Evolutionary conservation across 768 basidiomycete species (phyloP), one percentile per base, ranked within the genome.

Genomic region (Amanita exitialis): DNA sequence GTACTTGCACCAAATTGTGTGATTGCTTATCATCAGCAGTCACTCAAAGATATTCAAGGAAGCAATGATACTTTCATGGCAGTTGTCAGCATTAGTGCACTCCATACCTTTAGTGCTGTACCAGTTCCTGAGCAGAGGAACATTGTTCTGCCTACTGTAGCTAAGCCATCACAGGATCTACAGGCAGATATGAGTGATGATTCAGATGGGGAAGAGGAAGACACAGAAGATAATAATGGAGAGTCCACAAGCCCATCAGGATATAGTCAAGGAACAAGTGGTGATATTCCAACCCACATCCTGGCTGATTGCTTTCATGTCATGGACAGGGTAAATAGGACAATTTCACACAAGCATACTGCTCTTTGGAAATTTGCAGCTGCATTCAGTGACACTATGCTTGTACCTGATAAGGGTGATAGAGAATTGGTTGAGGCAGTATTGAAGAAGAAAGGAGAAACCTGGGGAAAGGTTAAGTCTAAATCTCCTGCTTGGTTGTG

Each of bases 351-450:
- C 41, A 51, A 55, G 23, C 58, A 59, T 44, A 9, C 50, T 20
- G 46, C 55, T 16, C 47, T 23, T 37, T 7, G 43, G 2, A 30
- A 48, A 41, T 59, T 59, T 54, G 48, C 56, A 44, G 27, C n/a
- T 27, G 57, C 57, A 25, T 52, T 57, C 43, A 49, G 54, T 44
- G 58, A 59, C 16, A 56, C 58, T 12, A 43, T 59, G 37, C 46
- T 59, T n/a, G 34, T 59, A 32, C 49, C 57, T 27, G 58, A 59
- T 47, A 23, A 52, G 16, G 49, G 37, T 16, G 58, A 59, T 42
- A 58, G 56, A 46, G 25, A 34, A 8, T 18, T 28, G 12, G 42
- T 56, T 6, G 49, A 41, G 34, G 52, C 53, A 39, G 34, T 45
- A 20, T 41, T 50, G n/a, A 44, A 36, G 7, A 54, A 49, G 27